Base-by-base conservation (phyloP, 2,329 filamentous ascomycete genomes). In the Shiraia bambusicola region DNA sequence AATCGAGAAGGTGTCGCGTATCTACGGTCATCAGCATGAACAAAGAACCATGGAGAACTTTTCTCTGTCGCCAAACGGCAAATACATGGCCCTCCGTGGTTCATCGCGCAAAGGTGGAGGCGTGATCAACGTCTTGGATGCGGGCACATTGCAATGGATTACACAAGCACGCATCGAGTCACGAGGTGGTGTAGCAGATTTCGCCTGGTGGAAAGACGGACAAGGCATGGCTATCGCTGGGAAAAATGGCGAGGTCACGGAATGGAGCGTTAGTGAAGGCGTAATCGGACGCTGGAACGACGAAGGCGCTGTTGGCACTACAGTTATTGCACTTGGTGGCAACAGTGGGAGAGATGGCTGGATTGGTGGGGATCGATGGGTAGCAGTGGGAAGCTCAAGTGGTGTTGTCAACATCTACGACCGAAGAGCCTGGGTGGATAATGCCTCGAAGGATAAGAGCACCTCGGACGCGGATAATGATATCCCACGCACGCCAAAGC, bases 381-480 rank as follows among this genome's bases (percentile, higher is more conserved):
- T 96, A 11, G 90, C 88, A 1, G 76, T 96, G 30, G 93, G 93
- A 9, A 91, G 86, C 44, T 87, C 82, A 50, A 90, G 83, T 48
- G 93, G 93, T 45, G 87, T 98, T 43, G 83, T 94, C 42, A 97
- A 97, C 69, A 78, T 98, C 47, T 98, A 98, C 72, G 89, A 97
- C 65, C 85, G 93, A 4, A 75, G 80, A 50, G 75, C 78, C 19
- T 83, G 89, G 72, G 71, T 72, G 28, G 69, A 66, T 25, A 57
- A 59, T n/a, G 41, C 44, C 19, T 44, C 50, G 4, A 44, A 39
- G n/a, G 32, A 42, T n/a, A 37, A 42, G 4, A 25, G 22, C 3
- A 34, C 49, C 7, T 44, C 59, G 13, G 61, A 69, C 15, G 42
- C 58, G 6, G 69, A 72, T 31, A 58, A 59, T 27, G 72, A 75